Evolutionary conservation across 2,329 filamentous ascomycete genomes (phyloP), one percentile per base, ranked within the genome.

Genomic region (Hirsutella minnesotensis): DNA sequence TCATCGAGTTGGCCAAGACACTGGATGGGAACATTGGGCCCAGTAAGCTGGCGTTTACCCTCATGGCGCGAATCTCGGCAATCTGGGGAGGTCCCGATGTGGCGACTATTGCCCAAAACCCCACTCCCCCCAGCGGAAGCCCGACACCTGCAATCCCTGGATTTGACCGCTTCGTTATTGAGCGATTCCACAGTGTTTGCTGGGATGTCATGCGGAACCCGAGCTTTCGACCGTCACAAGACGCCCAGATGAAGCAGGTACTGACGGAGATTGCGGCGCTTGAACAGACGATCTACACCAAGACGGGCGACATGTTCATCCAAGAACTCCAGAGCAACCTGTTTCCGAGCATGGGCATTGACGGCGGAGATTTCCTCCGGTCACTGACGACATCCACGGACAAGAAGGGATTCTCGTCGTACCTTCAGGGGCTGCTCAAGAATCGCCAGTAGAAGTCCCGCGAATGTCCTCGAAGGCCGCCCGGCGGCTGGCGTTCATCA

Each of bases 81-180:
- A 80, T 88, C 34, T 98, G 92, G 90, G 90, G 92, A 44, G 92
- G 90, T 0, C 85, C 87, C 1, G 86, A 94, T 49, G 69, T 83
- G 31, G 70, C 77, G 12, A 73, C 69, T 30, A 73, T 80, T 36
- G 65, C 70, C 13, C 62, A 68, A 39, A 73, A 72, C 44, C 72
- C 72, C 3, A 62, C 61, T 3, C 64, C 72, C 4, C 65, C 75
- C 0, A 69, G 67, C 10, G 64, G 68, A 4, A 68, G 70, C 2
- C 68, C 77, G 4, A 59, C 64, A 10, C 78, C 79, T 10, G 65
- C 64, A 16, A 79, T 98, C 22, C 86, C 89, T 2, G 90, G 92
- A 7, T 98, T 98, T 58, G 88, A 95, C 53, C 75, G 77, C 44
- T 96, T 95, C 64, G 83, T 95, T 63, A 84, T 96, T 45, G 79